phyloP scores from a whole-genome alignment of 2,329 filamentous ascomycete species.

The Talaromyces verruculosus region DNA sequence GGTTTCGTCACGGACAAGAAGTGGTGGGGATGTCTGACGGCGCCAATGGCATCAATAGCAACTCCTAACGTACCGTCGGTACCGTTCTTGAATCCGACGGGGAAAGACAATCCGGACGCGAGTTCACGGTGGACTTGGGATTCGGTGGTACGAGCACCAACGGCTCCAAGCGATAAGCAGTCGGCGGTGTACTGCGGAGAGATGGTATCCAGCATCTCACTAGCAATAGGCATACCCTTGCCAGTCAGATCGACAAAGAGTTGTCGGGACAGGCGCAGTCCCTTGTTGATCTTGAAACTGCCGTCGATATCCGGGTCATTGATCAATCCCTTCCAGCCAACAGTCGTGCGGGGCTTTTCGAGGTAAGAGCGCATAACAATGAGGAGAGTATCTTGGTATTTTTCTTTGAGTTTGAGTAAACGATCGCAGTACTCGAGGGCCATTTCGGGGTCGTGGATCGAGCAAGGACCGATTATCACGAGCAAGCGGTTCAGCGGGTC shows the following conservation, averaged over 20 bases:
- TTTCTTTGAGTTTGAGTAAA: conserved; percentile 76
- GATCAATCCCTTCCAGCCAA: conserved; percentile 98
- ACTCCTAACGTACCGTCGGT: conserved; percentile 88
- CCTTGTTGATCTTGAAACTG: conserved; percentile 99
- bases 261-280: conserved; percentile 78
- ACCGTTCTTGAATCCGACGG: conserved; percentile 99
- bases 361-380: conserved; percentile 98
- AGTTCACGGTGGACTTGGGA: conserved; percentile 93
- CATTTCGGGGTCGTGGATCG: conserved; percentile 89
- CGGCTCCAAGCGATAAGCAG: conserved; percentile 83
- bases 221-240: conserved; percentile 93
- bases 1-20: conserved; percentile 98
- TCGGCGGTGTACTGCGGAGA: conserved; percentile 96
- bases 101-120: conserved; percentile 91
- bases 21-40: conserved; percentile 88
- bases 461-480: conserved; percentile 91
- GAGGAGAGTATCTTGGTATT: conserved; percentile 83
- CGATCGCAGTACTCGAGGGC: conserved; percentile 91
- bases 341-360: conserved; percentile 96
- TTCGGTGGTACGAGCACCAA: conserved; percentile 95
- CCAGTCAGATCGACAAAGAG: conserved; percentile 89
- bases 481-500: conserved; percentile 60
- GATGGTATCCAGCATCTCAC: conserved; percentile 97
- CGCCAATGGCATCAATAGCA: conserved; percentile 92
- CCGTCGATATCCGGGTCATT: conserved; percentile 99